These are phyloP conservation scores for Sphaerulina vaccinii DNA, from an alignment of 2,329 filamentous ascomycete species.

Conservation along the genomic window DNA sequence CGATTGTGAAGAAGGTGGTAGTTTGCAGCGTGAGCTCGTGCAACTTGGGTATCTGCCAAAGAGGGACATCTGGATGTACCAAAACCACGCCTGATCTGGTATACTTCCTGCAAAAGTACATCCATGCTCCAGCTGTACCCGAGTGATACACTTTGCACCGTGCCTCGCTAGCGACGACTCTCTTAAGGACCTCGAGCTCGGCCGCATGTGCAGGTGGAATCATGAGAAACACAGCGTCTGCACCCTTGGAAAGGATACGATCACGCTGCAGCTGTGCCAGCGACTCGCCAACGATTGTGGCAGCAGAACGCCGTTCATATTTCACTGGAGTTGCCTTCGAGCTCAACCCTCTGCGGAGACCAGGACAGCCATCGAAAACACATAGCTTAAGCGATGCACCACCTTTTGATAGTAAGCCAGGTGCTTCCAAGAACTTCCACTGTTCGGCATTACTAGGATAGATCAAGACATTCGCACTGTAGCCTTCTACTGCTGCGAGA, in stretches of 20 bases:
- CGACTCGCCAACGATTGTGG: background rate
- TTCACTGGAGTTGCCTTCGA: background rate
- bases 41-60: conserved; percentile 37
- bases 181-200: conserved; percentile 27
- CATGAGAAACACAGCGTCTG: conserved; percentile 29
- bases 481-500: conserved; percentile 19
- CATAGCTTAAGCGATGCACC: conserved; percentile 17
- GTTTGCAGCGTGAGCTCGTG: conserved; percentile 34
- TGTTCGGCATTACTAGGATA: conserved; percentile 30
- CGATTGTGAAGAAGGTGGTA: conserved; percentile 37
- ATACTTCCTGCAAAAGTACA: conserved; percentile 25
- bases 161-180: conserved; percentile 23
- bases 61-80: conserved; percentile 37
- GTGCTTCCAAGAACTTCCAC: conserved; percentile 30
- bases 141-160: conserved; percentile 31
- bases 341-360: background rate
- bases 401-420: background rate
- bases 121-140: conserved; percentile 29
- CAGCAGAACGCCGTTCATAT: background rate
- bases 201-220: conserved; percentile 23
- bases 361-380: conserved; percentile 14
- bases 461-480: conserved; percentile 25
- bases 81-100: conserved; percentile 23
- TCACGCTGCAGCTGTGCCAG: conserved; percentile 16
- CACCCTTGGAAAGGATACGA: conserved; percentile 6